Conservation (phyloP, 345 rosid species). For the Populus alba region DNA sequence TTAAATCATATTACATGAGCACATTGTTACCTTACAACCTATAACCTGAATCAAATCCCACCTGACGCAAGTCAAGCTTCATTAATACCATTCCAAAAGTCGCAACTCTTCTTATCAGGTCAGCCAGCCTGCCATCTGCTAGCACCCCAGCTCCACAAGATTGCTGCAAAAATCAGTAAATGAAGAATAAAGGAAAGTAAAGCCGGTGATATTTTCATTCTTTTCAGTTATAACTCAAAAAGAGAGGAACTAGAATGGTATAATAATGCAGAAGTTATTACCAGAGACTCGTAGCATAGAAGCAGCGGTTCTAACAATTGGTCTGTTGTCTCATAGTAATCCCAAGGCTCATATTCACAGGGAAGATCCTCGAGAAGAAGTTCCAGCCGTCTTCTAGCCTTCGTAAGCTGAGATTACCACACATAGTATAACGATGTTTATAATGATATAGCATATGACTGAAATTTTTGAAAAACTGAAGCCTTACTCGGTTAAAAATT, state of each 20-base stretch:
- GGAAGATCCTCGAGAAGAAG: slow-evolving; percentile 92
- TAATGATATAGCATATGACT: background rate
- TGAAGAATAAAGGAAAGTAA: slow-evolving; percentile 1
- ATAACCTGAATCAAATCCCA: slow-evolving; percentile 22
- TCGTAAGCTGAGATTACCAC: slow-evolving; percentile 63
- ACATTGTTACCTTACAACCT: background rate
- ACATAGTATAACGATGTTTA: slow-evolving; percentile 2
- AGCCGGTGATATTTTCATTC: background rate
- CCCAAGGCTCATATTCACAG: slow-evolving; percentile 72
- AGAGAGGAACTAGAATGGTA: background rate
- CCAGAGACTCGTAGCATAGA: slow-evolving; percentile 85
- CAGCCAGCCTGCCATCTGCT: slow-evolving; percentile 93
- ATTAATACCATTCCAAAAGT: slow-evolving; percentile 87
- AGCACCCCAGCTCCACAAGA: slow-evolving; percentile 79
- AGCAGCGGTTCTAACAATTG: slow-evolving; percentile 86
- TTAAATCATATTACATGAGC: background rate
- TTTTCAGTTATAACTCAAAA: background rate
- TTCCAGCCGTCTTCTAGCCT: slow-evolving; percentile 72
- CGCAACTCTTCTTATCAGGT: slow-evolving; percentile 84
- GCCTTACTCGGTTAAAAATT: background rate
- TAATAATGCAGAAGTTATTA: slow-evolving; percentile 19
- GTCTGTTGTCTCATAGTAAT: slow-evolving; percentile 74
- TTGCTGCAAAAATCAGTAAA: slow-evolving; percentile 49
- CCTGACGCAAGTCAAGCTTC: slow-evolving; percentile 99
- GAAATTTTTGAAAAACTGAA: background rate